Evolutionary conservation across 2,329 filamentous ascomycete species (phyloP).

Genomic region (Myriosclerotinia duriaeana): DNA sequence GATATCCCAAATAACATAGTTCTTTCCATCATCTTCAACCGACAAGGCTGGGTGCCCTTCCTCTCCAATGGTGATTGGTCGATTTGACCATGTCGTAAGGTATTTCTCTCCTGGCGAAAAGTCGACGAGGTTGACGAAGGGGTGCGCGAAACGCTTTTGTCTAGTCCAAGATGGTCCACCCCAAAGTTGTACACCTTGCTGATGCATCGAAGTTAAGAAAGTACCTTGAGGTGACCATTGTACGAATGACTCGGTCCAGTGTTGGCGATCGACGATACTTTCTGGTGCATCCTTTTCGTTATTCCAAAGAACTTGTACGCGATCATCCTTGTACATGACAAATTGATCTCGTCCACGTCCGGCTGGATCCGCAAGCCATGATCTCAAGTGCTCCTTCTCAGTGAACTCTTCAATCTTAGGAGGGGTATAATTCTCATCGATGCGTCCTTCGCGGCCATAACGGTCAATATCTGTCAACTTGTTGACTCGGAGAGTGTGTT

Average conservation of each 20-base stretch:
- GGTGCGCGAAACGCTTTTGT: slow-evolving; percentile 90
- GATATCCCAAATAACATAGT: slow-evolving; percentile 98
- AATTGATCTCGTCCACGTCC: slow-evolving; percentile 90
- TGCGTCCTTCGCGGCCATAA: slow-evolving; percentile 87
- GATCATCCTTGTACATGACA: slow-evolving; percentile 87
- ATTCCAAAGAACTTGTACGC: slow-evolving; percentile 96
- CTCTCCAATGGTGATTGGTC: slow-evolving; percentile 89
- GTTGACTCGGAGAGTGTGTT: slow-evolving; percentile 92
- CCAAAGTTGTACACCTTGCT: slow-evolving; percentile 96
- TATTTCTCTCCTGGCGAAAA: slow-evolving; percentile 94
- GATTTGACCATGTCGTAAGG: slow-evolving; percentile 93
- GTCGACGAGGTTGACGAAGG: slow-evolving; percentile 91
- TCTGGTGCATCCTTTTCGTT: slow-evolving; percentile 91
- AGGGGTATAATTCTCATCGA: slow-evolving; percentile 85
- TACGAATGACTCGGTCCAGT: slow-evolving; percentile 98
- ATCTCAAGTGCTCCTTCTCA: slow-evolving; percentile 92
- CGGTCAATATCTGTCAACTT: slow-evolving; percentile 98
- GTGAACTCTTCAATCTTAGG: slow-evolving; percentile 81
- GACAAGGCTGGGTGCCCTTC: slow-evolving; percentile 79
- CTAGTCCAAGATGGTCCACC: slow-evolving; percentile 86
- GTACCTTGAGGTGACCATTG: slow-evolving; percentile 97
- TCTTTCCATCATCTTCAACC: slow-evolving; percentile 95
- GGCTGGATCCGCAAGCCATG: slow-evolving; percentile 80
- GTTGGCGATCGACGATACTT: slow-evolving; percentile 82
- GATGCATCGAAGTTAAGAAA: slow-evolving; percentile 90